Conservation (phyloP, 495 filamentous ascomycete genomes). For the Parathielavia hyrcaniae region DNA sequence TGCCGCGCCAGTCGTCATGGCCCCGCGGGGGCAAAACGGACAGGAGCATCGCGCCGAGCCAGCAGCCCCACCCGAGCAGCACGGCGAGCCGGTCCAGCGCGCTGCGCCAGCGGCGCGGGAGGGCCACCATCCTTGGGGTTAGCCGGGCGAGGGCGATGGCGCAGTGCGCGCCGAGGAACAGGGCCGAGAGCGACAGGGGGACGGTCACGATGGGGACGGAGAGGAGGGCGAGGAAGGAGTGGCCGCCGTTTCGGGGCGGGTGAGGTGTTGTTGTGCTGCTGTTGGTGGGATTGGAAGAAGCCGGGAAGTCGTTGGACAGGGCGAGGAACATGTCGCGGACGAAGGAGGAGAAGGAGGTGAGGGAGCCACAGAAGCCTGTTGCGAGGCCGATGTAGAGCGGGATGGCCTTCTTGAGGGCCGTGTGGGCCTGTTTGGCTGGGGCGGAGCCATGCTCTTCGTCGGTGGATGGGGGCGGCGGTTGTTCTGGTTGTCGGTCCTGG, state of each 20-base stretch:
- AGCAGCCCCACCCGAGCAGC: conserved; percentile 61
- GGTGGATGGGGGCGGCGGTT: not conserved
- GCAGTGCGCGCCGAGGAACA: conserved; percentile 71
- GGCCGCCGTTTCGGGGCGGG: conserved; percentile 60
- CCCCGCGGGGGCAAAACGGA: conserved; percentile 68
- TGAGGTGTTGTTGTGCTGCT: conserved; percentile 23
- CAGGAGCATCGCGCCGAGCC: conserved; percentile 74
- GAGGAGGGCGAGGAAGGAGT: conserved; percentile 73
- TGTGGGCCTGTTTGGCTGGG: conserved; percentile 45
- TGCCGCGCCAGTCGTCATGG: conserved; percentile 64
- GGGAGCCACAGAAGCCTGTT: conserved; percentile 88
- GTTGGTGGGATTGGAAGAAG: conserved; percentile 12
- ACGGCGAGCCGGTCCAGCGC: conserved; percentile 58
- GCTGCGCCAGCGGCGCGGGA: conserved; percentile 53
- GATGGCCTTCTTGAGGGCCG: conserved; percentile 66
- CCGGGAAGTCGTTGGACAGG: conserved; percentile 64
- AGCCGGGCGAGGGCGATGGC: conserved; percentile 55
- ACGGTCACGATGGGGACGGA: conserved; percentile 64
- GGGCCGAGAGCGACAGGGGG: conserved; percentile 58
- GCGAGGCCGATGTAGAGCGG: conserved; percentile 88
- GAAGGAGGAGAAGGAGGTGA: conserved; percentile 89
- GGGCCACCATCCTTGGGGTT: conserved; percentile 50
- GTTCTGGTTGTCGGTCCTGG: conserved; percentile 2
- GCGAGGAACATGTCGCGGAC: conserved; percentile 81
- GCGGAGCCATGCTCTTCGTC: conserved; percentile 32